These are phyloP conservation scores for Cystobasidium onofrii DNA, from an alignment of 768 basidiomycete species.

Conservation along the genomic window DNA sequence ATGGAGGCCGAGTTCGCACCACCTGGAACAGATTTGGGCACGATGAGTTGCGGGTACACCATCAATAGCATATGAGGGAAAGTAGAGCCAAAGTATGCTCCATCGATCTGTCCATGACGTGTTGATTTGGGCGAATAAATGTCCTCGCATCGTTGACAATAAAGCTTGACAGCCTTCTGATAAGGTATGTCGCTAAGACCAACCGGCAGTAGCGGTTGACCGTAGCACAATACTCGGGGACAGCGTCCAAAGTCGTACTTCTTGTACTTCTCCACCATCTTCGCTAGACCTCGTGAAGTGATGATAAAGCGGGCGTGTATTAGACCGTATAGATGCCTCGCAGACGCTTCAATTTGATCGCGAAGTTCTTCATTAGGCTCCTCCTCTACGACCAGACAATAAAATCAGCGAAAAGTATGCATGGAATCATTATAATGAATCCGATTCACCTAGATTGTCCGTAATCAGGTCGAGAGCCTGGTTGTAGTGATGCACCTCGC, in stretches of 20 bases:
- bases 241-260: conserved; percentile 97
- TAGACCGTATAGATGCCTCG: conserved; percentile 83
- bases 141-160: conserved; percentile 96
- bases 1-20: conserved; percentile 4
- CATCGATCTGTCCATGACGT: conserved; percentile 92
- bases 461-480: conserved; percentile 93
- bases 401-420: neutral
- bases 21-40: conserved; percentile 57
- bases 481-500: conserved; percentile 86
- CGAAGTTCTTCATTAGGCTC: conserved; percentile 86
- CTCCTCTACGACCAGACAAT: conserved; percentile 54
- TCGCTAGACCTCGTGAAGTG: conserved; percentile 80
- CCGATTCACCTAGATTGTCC: conserved; percentile 72
- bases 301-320: conserved; percentile 97
- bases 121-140: conserved; percentile 96
- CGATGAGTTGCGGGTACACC: conserved; percentile 87
- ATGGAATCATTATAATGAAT: too few relatives aligned
- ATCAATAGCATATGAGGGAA: conserved; percentile 96
- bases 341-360: conserved; percentile 84
- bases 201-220: conserved; percentile 89
- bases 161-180: conserved; percentile 97
- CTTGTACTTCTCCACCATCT: conserved; percentile 92
- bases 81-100: conserved; percentile 96
- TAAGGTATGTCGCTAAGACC: conserved; percentile 96
- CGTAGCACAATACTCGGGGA: conserved; percentile 90